Evolutionary conservation across 176 grass and related monocot genomes (phyloP).

Genomic region (Panicum miliaceum): DNA sequence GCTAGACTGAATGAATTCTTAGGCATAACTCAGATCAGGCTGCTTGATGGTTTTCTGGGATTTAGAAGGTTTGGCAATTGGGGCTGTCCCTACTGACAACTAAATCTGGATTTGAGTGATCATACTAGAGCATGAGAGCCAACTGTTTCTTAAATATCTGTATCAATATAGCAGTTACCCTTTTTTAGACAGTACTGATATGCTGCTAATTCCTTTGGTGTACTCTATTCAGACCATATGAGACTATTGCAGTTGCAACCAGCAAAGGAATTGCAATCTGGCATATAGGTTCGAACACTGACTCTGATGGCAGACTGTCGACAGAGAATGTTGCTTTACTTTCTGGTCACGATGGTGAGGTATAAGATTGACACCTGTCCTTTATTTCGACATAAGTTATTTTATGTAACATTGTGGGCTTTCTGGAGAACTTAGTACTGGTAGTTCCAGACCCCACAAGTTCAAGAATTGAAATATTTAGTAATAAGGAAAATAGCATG

Average conservation of each 20-base stretch:
- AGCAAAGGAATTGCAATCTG: constrained; percentile 89
- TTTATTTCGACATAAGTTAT: constrained; percentile 5
- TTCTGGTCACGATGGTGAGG: constrained; percentile 72
- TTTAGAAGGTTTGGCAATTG: constrained; percentile 10
- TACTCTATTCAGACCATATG: constrained; percentile 70
- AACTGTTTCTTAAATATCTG: background rate
- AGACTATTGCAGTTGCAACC: constrained; percentile 86
- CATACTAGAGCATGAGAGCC: constrained; percentile 13
- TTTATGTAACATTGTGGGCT: background rate
- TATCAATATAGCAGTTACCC: background rate
- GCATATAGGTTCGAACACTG: constrained; percentile 65
- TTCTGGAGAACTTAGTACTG: constrained; percentile 8
- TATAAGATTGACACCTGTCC: constrained; percentile 36
- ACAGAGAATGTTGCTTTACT: constrained; percentile 81
- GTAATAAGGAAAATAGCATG: constrained; percentile 15
- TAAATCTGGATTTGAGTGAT: background rate
- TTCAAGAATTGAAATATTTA: background rate
- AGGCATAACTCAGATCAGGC: constrained; percentile 6
- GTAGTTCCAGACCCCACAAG: background rate
- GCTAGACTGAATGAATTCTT: background rate
- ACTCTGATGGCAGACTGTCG: constrained; percentile 56
- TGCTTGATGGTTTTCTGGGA: constrained; percentile 28
- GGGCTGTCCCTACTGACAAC: background rate
- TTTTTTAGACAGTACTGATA: background rate
- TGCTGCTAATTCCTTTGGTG: background rate